These are phyloP conservation scores for Colletotrichum truncatum DNA, from an alignment of 2,329 filamentous ascomycete genomes.

Conservation along the genomic window DNA sequence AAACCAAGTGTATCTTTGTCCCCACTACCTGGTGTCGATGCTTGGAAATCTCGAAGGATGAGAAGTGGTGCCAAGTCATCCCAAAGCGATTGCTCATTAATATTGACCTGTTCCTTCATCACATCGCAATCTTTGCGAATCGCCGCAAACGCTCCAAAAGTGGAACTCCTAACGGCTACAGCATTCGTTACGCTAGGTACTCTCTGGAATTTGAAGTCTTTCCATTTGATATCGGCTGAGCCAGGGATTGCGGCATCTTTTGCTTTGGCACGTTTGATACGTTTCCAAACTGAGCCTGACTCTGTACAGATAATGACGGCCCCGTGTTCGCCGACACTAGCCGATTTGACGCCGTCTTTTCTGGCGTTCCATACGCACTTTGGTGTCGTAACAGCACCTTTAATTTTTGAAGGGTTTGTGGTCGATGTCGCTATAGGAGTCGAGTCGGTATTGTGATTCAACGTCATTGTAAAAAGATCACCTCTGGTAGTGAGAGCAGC, in stretches of 20 bases:
- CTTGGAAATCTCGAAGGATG: conserved; percentile 69
- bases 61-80: conserved; percentile 77
- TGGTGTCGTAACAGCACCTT: conserved; percentile 80
- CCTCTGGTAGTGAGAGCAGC: conserved; percentile 86
- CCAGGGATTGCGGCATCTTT: conserved; percentile 68
- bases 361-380: conserved; percentile 89
- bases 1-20: conserved; percentile 51
- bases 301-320: conserved; percentile 94
- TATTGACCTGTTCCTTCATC: conserved; percentile 74
- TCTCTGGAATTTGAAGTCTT: conserved; percentile 95
- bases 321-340: conserved; percentile 89
- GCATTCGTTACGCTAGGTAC: conserved; percentile 89
- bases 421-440: conserved; percentile 75
- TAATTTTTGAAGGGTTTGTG: conserved; percentile 91
- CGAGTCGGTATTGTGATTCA: conserved; percentile 74
- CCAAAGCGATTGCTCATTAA: conserved; percentile 77
- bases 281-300: conserved; percentile 92
- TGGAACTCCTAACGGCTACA: conserved; percentile 84
- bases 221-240: conserved; percentile 68
- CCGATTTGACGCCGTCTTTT: conserved; percentile 87
- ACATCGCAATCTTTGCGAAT: conserved; percentile 86
- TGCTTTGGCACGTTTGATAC: conserved; percentile 82
- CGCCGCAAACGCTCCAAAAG: conserved; percentile 89
- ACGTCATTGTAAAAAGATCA: conserved; percentile 86
- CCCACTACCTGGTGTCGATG: conserved; percentile 46